Conservation (phyloP, 345 rosid genomes). For the Linum tenue region DNA sequence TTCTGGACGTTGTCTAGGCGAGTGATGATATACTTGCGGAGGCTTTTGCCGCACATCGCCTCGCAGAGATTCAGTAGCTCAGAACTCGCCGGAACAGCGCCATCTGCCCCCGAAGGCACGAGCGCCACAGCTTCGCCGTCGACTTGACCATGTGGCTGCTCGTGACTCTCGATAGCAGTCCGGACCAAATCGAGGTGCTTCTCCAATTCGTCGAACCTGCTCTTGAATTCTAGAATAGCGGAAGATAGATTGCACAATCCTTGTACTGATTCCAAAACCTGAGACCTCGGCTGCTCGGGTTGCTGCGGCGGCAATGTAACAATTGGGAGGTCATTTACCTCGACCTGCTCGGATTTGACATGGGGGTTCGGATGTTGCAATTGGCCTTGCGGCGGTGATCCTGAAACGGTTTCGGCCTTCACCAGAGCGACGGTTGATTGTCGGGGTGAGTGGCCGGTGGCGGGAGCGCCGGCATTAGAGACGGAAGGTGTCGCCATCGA, state of each 20-base stretch:
- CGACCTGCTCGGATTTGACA: constrained; percentile 10
- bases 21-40: constrained; percentile 39
- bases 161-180: constrained; percentile 30
- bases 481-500: constrained; percentile 1
- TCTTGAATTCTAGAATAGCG: constrained; percentile 33
- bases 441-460: background rate
- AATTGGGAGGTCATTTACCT: constrained; percentile 1
- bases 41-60: constrained; percentile 39
- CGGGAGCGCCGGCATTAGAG: background rate
- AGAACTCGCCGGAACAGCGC: constrained; percentile 1
- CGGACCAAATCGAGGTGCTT: constrained; percentile 42
- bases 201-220: constrained; percentile 38
- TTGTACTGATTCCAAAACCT: constrained; percentile 30
- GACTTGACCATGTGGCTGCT: constrained; percentile 2
- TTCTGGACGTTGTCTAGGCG: constrained; percentile 28
- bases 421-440: constrained; percentile 2
- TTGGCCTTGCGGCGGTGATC: constrained; percentile 2
- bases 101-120: background rate
- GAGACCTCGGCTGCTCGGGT: constrained; percentile 7
- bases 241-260: constrained; percentile 30
- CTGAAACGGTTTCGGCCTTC: background rate
- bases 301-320: constrained; percentile 4
- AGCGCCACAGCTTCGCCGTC: background rate
- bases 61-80: constrained; percentile 33
- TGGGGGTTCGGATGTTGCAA: background rate